Evolutionary conservation across 768 basidiomycete species (phyloP).

Genomic region (Chalciporus piperatus): DNA sequence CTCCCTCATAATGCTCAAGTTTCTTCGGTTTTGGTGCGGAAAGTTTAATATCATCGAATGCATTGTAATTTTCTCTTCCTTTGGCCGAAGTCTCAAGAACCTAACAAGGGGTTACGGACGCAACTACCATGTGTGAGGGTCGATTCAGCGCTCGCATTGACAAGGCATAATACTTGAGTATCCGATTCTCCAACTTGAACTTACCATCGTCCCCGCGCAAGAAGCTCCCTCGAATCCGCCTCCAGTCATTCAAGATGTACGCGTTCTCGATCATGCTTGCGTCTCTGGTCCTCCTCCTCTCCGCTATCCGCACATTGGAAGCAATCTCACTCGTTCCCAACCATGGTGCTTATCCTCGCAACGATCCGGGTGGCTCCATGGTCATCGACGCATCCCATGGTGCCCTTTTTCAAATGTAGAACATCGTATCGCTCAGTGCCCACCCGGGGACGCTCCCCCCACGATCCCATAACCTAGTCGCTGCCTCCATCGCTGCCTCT

Average conservation of each 20-base stretch:
- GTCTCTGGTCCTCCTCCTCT: slow-evolving; percentile 13
- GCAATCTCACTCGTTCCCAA: slow-evolving; percentile 18
- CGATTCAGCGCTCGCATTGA: too few species aligned
- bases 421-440: background rate
- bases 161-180: too few species aligned
- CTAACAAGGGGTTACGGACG: too few species aligned
- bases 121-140: too few species aligned
- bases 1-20: too few species aligned
- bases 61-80: too few species aligned
- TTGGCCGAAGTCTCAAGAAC: too few species aligned
- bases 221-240: slow-evolving; percentile 14
- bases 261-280: slow-evolving; percentile 10
- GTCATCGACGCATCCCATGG: slow-evolving; percentile 26
- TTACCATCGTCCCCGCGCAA: background rate
- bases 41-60: too few species aligned
- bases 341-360: slow-evolving; percentile 2
- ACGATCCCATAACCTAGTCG: background rate
- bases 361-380: background rate
- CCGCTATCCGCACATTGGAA: slow-evolving; percentile 6
- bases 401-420: background rate
- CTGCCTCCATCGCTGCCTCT: background rate
- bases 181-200: too few species aligned
- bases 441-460: background rate
- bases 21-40: too few species aligned
- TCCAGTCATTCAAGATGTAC: slow-evolving; percentile 22